Conservation (phyloP, 2,329 filamentous ascomycete genomes). For the Bipolaris oryzae region DNA sequence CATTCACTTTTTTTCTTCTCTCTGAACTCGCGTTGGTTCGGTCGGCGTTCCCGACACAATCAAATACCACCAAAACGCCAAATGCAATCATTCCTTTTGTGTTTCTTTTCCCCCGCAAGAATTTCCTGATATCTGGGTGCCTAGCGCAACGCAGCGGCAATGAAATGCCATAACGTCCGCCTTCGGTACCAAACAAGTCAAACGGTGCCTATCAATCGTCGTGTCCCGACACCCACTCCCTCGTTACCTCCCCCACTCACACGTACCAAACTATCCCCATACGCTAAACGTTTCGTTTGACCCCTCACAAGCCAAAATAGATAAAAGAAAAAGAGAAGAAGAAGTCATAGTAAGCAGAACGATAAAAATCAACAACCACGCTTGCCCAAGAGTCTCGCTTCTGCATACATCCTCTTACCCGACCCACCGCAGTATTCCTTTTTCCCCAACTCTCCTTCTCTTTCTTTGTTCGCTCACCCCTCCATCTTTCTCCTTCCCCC, state of each 20-base stretch:
- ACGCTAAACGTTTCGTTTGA: not conserved
- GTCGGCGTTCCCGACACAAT: not conserved
- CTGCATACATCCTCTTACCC: not conserved
- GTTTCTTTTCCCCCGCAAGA: not conserved
- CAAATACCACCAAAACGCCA: not conserved
- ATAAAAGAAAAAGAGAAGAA: not conserved
- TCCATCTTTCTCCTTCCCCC: not conserved
- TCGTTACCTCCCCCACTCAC: not conserved
- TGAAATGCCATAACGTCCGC: not conserved
- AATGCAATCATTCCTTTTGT: not conserved
- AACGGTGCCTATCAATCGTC: not conserved
- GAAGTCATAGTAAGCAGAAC: no score
- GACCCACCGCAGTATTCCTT: not conserved
- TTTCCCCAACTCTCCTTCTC: not conserved
- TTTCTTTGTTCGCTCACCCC: not conserved
- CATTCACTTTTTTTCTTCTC: not conserved
- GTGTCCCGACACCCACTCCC: no score
- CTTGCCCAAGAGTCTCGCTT: not conserved
- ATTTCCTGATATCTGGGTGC: not conserved
- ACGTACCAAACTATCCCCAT: not conserved
- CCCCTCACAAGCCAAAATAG: not conserved
- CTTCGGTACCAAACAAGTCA: not conserved
- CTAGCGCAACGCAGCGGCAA: not conserved
- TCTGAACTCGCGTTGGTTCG: not conserved
- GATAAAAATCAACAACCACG: not conserved